A percentile compares a stretch with the other conserved stretches of the same genome.
Evolutionary conservation across 2,329 filamentous ascomycete genomes (phyloP).

Genomic region (Cladophialophora psammophila): DNA sequence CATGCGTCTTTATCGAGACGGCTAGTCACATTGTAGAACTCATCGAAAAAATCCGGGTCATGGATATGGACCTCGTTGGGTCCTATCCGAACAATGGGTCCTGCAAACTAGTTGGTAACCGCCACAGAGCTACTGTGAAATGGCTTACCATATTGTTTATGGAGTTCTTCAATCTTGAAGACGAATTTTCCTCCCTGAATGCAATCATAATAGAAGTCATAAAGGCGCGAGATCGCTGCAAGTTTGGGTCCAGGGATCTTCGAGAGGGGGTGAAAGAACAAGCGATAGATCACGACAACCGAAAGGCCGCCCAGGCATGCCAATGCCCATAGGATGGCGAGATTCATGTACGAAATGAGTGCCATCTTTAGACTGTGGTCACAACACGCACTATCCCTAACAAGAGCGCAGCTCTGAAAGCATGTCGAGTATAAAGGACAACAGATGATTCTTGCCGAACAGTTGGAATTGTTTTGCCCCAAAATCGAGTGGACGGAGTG

Average conservation of each 20-base stretch:
- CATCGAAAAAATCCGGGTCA: conserved; percentile 40
- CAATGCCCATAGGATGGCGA: conserved; percentile 18
- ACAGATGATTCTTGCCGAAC: not conserved
- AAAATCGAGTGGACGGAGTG: not conserved
- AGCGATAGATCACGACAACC: conserved; percentile 37
- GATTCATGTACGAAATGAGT: conserved; percentile 17
- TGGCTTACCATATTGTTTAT: conserved; percentile 47
- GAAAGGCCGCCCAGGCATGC: conserved; percentile 34
- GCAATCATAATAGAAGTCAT: conserved; percentile 51
- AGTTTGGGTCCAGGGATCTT: conserved; percentile 37
- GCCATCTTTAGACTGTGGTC: conserved; percentile 19
- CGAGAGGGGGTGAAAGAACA: conserved; percentile 37
- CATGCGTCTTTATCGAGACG: conserved; percentile 37
- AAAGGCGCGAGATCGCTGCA: conserved; percentile 35
- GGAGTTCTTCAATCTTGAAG: conserved; percentile 48
- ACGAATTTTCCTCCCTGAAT: conserved; percentile 45
- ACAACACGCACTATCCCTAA: not conserved
- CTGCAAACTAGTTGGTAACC: conserved; percentile 43
- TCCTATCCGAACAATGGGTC: conserved; percentile 39
- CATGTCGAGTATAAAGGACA: not conserved
- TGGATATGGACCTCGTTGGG: conserved; percentile 39
- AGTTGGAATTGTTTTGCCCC: not conserved
- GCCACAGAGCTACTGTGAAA: conserved; percentile 15
- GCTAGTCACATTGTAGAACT: conserved; percentile 37
- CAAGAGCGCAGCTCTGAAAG: not conserved